A percentile compares a stretch with the other conserved stretches of the same genome.
phyloP scores from a whole-genome alignment of 1,284 basidiomycete genomes.

The Rhodotorula sp. region DNA sequence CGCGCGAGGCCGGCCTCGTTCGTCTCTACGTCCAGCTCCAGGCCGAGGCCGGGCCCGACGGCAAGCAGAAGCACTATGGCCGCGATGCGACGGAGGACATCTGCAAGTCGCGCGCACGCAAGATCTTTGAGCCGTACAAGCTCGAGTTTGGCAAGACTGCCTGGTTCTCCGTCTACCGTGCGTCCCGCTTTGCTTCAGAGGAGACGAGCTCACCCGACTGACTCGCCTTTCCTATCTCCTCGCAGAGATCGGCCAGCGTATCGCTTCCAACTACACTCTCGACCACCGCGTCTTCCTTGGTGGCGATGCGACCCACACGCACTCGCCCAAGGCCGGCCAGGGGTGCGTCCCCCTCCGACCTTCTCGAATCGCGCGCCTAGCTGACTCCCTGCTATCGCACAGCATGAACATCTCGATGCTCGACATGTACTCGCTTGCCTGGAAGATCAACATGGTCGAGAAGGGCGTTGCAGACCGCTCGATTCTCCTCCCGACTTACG shows the following conservation, averaged over 20 bases:
- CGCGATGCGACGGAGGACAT: slow-evolving; percentile 50
- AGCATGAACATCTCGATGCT: slow-evolving; percentile 55
- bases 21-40: slow-evolving; percentile 50
- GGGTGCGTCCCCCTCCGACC: slow-evolving; percentile 24
- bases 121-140: slow-evolving; percentile 54
- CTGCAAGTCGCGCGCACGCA: slow-evolving; percentile 51
- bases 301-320: slow-evolving; percentile 54
- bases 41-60: slow-evolving; percentile 33
- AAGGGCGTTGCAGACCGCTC: slow-evolving; percentile 52
- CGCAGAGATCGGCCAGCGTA: slow-evolving; percentile 44
- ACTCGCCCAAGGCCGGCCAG: slow-evolving; percentile 53
- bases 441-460: slow-evolving; percentile 54
- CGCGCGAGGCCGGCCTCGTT: slow-evolving; percentile 46
- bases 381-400: not conserved
- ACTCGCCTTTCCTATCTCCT: slow-evolving; percentile 3
- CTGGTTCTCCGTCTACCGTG: slow-evolving; percentile 53
- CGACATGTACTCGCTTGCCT: slow-evolving; percentile 53
- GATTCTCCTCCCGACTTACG: slow-evolving; percentile 52
- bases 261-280: slow-evolving; percentile 46
- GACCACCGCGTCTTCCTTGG: slow-evolving; percentile 51
- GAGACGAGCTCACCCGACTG: too few relatives aligned
- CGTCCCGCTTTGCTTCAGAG: slow-evolving; percentile 30
- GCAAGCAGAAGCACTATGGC: slow-evolving; percentile 38
- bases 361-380: too few relatives aligned
- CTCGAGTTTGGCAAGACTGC: slow-evolving; percentile 52